Evolutionary conservation across 345 rosid species (phyloP), one percentile per base, ranked within the genome.

Genomic region (Populus deltoides): DNA sequence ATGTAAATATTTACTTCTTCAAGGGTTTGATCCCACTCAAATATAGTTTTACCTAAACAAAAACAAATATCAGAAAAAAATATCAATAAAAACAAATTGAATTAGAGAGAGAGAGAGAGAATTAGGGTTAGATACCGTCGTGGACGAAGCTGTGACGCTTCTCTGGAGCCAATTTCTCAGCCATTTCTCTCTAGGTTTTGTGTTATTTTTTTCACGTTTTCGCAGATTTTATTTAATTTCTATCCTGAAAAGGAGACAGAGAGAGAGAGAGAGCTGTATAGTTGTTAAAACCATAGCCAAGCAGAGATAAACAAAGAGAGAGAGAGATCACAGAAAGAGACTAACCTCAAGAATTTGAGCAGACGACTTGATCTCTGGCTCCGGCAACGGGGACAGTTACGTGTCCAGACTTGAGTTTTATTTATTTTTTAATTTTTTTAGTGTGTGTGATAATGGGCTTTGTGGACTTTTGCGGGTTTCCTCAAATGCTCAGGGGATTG

Each of bases 11-110:
- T 93, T 36, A 92, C 92, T 84, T 94, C 98, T 3, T 94, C 97
- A 43, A 93, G 83, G 81, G 93, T 92, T 87, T 93, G 97, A 86
- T 96, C 97, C 99, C 98, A 93, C 73, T 96, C 97, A 76, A 92
- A 93, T 31, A 92, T 97, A 79, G 87, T 89, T 77, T 91, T 88
- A 49, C 88, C 98, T 92, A 75, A 72, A 73, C 17, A 29, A 55
- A 29, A 11, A 11, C 1, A 51, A 27, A n/a, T 1, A 59, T 62
- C 31, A 35, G 20, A 59, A 68, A 24, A 8, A 4, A 45, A 61
- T 22, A 49, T 2, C 27, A 39, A 49, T 62, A 61, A 35, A 45
- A 29, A 24, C 66, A 80, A 36, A 45, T 55, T 43, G 11, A 18
- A 41, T 7, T 41, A 35, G 2, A 53, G 0, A 5, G n/a, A 20